Base-by-base conservation (phyloP, 2,329 filamentous ascomycete species). In the Neonectria ditissima region DNA sequence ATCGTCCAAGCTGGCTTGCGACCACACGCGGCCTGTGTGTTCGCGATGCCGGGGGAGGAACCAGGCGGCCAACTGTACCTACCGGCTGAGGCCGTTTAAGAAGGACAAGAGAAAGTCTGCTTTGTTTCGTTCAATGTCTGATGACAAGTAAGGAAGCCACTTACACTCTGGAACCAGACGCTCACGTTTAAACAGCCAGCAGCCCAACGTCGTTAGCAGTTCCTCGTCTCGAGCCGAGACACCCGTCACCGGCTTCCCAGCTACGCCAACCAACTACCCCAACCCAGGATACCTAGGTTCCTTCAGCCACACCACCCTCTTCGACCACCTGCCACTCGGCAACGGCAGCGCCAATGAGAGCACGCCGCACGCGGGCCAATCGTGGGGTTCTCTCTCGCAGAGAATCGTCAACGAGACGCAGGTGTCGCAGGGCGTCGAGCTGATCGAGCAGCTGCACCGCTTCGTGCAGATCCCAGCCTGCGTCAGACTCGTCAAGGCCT, bases 11-110 rank as follows among this genome's bases (percentile, higher is more conserved):
- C 57, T 74, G 14, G 72, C 69, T 2, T 70, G 70, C 62, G 66
- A 74, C 54, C 75, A 77, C 59, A 41, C 56, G n/a, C 47, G 63
- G 44, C 73, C 74, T 6, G 66, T 66, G 18, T 77, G 75, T 44
- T 66, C 68, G 22, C 68, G 74, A 13, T 76, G 74, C 30, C 63
- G 50, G 16, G 65, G 63, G 26, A 47, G 54, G 30, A 55, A 48
- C 32, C 65, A 44, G 24, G 14, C 44, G 1, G 20, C 14, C 26
- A 26, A 22, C 7, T 65, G 63, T 22, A 50, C 16, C 3, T 65
- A 65, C 39, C 39, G 63, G n/a, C 18, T 32, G 8, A 24, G 13
- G 18, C 63, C 63, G 5, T 65, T 65, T 30, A 65, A 65, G 11
- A 62, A 54, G 34, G 44, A 22, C 11, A 63, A 37, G 30, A 56